These are phyloP conservation scores for Rhodotorula sp. DNA, from an alignment of 1,284 basidiomycete species.

Conservation along the genomic window DNA sequence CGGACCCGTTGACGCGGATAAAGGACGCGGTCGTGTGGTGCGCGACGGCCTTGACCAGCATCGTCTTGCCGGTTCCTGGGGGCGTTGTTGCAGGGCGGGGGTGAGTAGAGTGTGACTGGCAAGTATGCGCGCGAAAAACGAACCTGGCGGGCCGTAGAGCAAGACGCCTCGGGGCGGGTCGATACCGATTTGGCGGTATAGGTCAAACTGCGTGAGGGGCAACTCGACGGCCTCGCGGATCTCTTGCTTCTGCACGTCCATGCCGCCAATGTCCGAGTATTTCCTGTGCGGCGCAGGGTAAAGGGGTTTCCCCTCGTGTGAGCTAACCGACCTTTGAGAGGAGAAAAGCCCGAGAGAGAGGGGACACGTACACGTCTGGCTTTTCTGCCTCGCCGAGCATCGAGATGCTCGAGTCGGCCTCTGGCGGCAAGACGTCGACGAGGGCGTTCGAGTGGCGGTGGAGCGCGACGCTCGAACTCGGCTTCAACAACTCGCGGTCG, in stretches of 20 bases:
- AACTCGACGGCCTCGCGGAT: constrained; percentile 98
- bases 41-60: constrained; percentile 98
- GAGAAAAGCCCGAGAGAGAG: no score
- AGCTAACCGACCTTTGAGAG: no score
- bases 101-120: no score
- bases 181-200: constrained; percentile 99
- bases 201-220: constrained; percentile 94
- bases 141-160: constrained; percentile 88
- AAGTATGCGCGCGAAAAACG: no score
- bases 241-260: constrained; percentile 99
- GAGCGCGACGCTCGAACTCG: constrained; percentile 92
- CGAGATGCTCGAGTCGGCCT: constrained; percentile 95
- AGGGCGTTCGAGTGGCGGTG: constrained; percentile 98
- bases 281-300: constrained; percentile 45
- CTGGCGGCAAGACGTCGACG: constrained; percentile 96
- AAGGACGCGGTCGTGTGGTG: constrained; percentile 96
- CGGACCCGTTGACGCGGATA: constrained; percentile 96
- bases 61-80: constrained; percentile 97
- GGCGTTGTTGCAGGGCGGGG: no score
- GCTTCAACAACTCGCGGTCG: constrained; percentile 95
- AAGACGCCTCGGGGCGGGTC: constrained; percentile 95
- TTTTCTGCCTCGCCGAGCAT: constrained; percentile 93
- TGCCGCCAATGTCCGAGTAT: constrained; percentile 73
- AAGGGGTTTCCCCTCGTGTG: neutral
- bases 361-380: constrained; percentile 65